Evolutionary conservation across 495 filamentous ascomycete genomes (phyloP).

Genomic region (Lophiotrema nucula): DNA sequence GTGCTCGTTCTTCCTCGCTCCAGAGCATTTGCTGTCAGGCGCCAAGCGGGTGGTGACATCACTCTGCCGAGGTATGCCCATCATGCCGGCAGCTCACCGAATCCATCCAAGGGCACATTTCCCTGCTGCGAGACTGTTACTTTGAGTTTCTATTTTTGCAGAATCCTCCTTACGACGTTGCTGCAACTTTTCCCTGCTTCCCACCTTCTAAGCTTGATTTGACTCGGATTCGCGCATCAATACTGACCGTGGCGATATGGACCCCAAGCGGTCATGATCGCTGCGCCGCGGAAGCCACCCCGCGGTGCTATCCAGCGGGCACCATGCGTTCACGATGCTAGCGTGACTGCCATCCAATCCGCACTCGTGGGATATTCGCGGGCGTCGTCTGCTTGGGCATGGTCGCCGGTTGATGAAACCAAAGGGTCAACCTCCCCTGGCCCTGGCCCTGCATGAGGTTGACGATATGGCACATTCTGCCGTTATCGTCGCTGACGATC

Average conservation of each 20-base stretch:
- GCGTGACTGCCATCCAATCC: conserved; percentile 18
- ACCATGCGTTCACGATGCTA: neutral
- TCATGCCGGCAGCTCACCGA: neutral
- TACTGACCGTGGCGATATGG: neutral
- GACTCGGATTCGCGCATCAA: neutral
- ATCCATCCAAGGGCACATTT: neutral
- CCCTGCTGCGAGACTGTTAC: no score
- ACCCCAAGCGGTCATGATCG: conserved; percentile 16
- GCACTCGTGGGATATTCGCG: neutral
- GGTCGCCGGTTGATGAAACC: neutral
- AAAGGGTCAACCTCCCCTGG: no score
- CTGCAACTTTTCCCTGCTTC: conserved; percentile 9
- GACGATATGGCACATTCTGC: conserved; percentile 6
- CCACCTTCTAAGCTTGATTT: conserved; percentile 5
- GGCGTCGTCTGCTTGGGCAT: neutral
- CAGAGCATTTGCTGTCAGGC: neutral
- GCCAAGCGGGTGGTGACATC: no score
- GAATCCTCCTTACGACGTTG: neutral
- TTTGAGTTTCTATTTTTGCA: conserved; percentile 14
- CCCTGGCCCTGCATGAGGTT: no score
- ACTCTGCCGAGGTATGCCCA: neutral
- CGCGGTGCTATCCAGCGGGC: conserved; percentile 8
- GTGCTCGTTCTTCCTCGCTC: neutral
- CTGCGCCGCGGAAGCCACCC: conserved; percentile 2
- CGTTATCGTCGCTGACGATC: neutral